These are phyloP conservation scores for Prunus yedoensis DNA, from an alignment of 331 rosid species.

Conservation along the genomic window DNA sequence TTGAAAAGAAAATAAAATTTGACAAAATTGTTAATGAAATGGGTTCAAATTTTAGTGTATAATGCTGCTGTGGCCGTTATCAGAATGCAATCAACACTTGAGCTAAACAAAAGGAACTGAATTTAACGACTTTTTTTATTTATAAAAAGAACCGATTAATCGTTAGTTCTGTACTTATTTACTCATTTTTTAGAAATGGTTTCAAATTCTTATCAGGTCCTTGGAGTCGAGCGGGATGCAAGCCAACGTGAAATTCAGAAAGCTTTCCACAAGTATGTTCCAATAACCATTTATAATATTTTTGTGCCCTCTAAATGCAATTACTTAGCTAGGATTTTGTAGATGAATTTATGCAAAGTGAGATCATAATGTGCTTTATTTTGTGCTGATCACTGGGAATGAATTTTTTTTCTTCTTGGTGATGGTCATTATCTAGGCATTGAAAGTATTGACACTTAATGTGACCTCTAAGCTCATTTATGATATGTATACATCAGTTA, in stretches of 20 bases:
- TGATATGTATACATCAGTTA: not conserved
- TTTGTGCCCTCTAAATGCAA: not conserved
- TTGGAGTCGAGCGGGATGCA: constrained; percentile 86
- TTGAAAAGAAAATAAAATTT: not conserved
- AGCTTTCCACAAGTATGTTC: constrained; percentile 93
- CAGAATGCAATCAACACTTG: too few species aligned
- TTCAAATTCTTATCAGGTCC: constrained; percentile 54
- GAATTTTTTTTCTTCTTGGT: not conserved
- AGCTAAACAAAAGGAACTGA: not conserved
- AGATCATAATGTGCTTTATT: not conserved
- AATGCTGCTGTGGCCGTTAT: too few species aligned
- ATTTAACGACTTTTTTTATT: not conserved
- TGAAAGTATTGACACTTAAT: not conserved
- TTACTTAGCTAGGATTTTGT: not conserved
- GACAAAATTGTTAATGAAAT: not conserved
- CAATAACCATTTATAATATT: not conserved
- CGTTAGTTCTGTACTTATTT: not conserved
- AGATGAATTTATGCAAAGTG: not conserved
- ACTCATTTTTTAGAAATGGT: not conserved
- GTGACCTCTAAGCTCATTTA: not conserved
- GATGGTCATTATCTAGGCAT: not conserved
- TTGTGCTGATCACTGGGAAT: not conserved
- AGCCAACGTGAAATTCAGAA: constrained; percentile 96
- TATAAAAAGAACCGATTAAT: not conserved
- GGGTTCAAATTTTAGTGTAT: too few species aligned